Evolutionary conservation across 257 asterid genomes (phyloP).

Genomic region (Verbena officinalis): DNA sequence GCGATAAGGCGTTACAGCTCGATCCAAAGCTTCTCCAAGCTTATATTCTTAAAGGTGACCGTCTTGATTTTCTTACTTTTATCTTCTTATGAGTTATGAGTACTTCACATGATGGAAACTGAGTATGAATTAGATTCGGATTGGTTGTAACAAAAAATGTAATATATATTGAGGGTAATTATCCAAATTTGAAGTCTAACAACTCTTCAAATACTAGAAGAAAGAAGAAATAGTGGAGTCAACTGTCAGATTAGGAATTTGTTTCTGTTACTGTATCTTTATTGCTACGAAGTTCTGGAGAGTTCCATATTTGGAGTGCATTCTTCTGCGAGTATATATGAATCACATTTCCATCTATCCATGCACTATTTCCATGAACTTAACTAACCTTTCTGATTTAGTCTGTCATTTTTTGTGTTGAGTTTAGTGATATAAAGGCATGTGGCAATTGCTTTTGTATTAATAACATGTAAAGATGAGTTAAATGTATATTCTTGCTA

Average conservation of each 20-base stretch:
- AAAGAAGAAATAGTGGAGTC: constrained; percentile 16
- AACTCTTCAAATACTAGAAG: constrained; percentile 11
- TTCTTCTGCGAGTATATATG: constrained; percentile 8
- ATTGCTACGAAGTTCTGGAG: neutral
- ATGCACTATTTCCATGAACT: constrained; percentile 6
- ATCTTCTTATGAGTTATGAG: neutral
- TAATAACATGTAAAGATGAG: constrained; percentile 10
- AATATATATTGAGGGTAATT: neutral
- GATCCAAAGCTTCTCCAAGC: constrained; percentile 84
- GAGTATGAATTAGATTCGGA: constrained; percentile 15
- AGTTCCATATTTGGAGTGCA: neutral
- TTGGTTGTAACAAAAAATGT: constrained; percentile 13
- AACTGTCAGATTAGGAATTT: constrained; percentile 21
- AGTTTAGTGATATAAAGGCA: constrained; percentile 19
- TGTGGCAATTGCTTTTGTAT: neutral
- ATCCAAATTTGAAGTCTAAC: constrained; percentile 28
- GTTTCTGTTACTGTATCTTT: constrained; percentile 1
- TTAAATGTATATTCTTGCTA: constrained; percentile 6
- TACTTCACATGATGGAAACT: constrained; percentile 20
- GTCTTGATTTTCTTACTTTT: neutral
- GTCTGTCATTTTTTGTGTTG: neutral
- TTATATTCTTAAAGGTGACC: constrained; percentile 79
- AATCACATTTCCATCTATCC: constrained; percentile 20
- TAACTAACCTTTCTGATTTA: neutral
- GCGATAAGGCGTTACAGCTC: constrained; percentile 86